Evolutionary conservation across 257 asterid species (phyloP).

Genomic region (Primulina eburnea): DNA sequence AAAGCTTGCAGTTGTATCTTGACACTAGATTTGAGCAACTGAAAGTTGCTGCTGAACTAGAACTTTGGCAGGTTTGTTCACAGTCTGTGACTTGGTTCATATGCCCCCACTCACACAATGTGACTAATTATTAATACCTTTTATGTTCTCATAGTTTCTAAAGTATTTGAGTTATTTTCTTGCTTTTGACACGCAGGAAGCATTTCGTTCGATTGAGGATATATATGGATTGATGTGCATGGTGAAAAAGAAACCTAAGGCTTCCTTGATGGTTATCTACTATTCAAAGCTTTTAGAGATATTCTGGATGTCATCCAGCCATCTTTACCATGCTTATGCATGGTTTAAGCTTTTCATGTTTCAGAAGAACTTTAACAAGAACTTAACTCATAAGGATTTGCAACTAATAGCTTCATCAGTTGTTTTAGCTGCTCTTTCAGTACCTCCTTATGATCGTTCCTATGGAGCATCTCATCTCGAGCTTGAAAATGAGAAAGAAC

Average conservation of each 20-base stretch:
- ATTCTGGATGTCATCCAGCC: conserved; percentile 82
- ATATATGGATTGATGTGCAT: conserved; percentile 78
- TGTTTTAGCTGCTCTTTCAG: conserved; percentile 85
- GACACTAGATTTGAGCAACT: conserved; percentile 93
- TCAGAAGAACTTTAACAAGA: conserved; percentile 77
- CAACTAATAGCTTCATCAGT: conserved; percentile 78
- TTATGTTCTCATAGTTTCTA: not conserved
- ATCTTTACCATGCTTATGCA: conserved; percentile 95
- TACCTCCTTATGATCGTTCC: conserved; percentile 67
- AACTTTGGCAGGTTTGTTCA: conserved; percentile 85
- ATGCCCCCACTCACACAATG: not conserved
- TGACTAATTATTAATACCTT: not conserved
- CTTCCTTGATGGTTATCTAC: conserved; percentile 79
- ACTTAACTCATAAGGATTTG: conserved; percentile 84
- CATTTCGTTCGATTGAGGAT: conserved; percentile 89
- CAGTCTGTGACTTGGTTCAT: not conserved
- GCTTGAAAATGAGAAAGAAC: conserved; percentile 81
- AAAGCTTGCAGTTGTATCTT: conserved; percentile 81
- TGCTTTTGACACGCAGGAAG: conserved; percentile 53
- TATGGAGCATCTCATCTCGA: conserved; percentile 73
- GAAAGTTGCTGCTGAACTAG: conserved; percentile 88
- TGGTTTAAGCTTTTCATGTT: conserved; percentile 91
- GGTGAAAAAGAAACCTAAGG: conserved; percentile 81
- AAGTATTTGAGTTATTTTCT: not conserved
- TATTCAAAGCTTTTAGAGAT: conserved; percentile 85